Evolutionary conservation across 2,329 filamentous ascomycete genomes (phyloP), one percentile per base, ranked within the genome.

Genomic region (Neoarthrinium moseri): DNA sequence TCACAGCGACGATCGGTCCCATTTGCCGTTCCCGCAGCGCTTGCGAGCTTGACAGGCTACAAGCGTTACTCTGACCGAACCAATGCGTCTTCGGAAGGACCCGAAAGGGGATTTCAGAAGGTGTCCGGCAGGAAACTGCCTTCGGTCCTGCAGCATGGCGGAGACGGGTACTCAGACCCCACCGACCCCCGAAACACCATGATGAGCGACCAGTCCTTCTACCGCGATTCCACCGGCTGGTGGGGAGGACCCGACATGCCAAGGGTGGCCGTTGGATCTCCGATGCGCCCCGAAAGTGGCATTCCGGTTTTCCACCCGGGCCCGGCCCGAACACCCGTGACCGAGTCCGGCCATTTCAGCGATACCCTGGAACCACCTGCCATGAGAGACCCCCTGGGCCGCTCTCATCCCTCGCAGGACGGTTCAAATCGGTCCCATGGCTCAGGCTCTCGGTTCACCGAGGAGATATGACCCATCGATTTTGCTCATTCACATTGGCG

Each of bases 41-140:
- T 80, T n/a, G 71, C 74, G 3, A 70, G 62, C 33, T 56, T 80
- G 27, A 66, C 70, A 5, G 59, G 58, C 6, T 55, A 58, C 21
- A 75, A 72, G 48, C 68, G 64, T 13, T 51, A 55, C n/a, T 65
- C 56, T 43, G 58, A 50, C 51, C 40, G 51, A 62, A 41, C 36
- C 46, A 65, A 49, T 50, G 61, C 52, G 52, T 65, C 50, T 48
- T 59, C 49, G 41, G 68, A 69, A 27, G 63, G 60, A 20, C 72
- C 69, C 22, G 81, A 86, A 57, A 69, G 72, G 49, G 79, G 81
- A 1, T 87, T 87, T 60, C 78, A 84, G 51, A 78, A 81, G 23
- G 77, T 87, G 2, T 83, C 83, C 5, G 83, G 83, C 50, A 75
- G 76, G 56, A 86, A 86, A 56, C 61, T 87, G 46, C 78, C 80